Base-by-base conservation (phyloP, 148 eudicot genomes). In the Bassia scoparia region DNA sequence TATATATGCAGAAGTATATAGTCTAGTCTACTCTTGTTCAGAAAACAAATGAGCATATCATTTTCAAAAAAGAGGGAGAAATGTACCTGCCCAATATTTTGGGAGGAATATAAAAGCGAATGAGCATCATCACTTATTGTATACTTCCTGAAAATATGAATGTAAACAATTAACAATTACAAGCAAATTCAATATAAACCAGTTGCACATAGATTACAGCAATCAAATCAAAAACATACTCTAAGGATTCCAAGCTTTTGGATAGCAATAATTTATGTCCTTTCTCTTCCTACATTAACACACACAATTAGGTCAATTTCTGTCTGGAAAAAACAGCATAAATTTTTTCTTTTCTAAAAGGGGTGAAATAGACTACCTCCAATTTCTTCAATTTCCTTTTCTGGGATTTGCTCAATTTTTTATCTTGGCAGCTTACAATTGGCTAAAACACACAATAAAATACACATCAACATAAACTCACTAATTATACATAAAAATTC, bases 11-110 rank as follows among this genome's bases (percentile, higher is more conserved):
- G 61, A 58, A 8, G 18, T 58, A 5, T 11, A 58, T 11, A 0
- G 10, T 58, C 24, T 30, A 55, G 7, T 55, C 7, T 55, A 26
- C 18, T n/a, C 26, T 58, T 55, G 61, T 17, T 58, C 0, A 58
- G 27, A 61, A 17, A 31, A 20, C 20, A 52, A 21, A 5, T 59
- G 62, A 33, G 23, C 33, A 8, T 30, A 61, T 30, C 65, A 4
- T 61, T 20, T 61, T 61, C 9, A 0, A 33, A 17, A 61, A 5
- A 31, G 15, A 59, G 35, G 18, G 14, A 49, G 30, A 0, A 34
- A 68, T 82, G 59, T 66, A 90, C 99, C 94, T 95, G 97, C 54
- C 99, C 94, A 74, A 95, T 82, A 64, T 84, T 92, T 76, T 86
- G 73, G 27, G 96, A 91, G 34, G 92, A 90, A 79, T 68, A 77